These are phyloP conservation scores for Pelomyxa schiedti DNA, from an alignment of 78 protist genomes.

Conservation along the genomic window DNA sequence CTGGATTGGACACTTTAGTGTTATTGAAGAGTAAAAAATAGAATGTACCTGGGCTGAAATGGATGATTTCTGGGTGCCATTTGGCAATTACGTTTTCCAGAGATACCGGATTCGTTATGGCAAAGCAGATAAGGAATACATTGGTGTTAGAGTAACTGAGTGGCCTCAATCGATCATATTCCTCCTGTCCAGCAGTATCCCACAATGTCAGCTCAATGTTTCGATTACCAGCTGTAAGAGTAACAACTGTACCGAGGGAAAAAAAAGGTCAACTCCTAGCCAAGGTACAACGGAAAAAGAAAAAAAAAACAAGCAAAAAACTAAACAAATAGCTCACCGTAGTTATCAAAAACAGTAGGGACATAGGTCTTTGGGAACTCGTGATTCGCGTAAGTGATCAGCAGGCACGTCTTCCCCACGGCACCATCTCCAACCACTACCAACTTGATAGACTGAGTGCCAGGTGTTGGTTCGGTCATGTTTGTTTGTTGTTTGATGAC, in stretches of 20 bases:
- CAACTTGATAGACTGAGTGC: no score
- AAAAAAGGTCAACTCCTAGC: no score
- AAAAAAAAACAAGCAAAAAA: no score
- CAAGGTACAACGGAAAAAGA: no score
- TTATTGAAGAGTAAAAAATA: no score
- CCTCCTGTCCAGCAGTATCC: conserved; percentile 89
- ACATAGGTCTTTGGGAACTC: conserved; percentile 68
- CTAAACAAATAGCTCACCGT: no score
- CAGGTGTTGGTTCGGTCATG: no score
- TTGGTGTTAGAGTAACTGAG: conserved; percentile 70
- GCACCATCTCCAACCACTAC: no score
- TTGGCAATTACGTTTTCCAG: conserved; percentile 74
- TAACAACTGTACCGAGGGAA: no score
- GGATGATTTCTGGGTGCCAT: conserved; percentile 83
- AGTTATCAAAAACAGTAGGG: conserved; percentile 83
- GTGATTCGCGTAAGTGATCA: conserved; percentile 59
- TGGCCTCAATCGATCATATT: conserved; percentile 77
- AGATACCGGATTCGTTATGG: conserved; percentile 60
- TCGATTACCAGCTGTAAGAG: conserved; percentile 82
- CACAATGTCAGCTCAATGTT: conserved; percentile 77
- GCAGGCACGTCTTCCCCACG: no score
- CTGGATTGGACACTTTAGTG: no score
- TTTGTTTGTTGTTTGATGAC: no score
- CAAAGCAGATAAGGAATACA: conserved; percentile 80
- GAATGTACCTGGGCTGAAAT: conserved; percentile 77